phyloP scores from a whole-genome alignment of 495 filamentous ascomycete genomes.

The Talaromyces adpressus region DNA sequence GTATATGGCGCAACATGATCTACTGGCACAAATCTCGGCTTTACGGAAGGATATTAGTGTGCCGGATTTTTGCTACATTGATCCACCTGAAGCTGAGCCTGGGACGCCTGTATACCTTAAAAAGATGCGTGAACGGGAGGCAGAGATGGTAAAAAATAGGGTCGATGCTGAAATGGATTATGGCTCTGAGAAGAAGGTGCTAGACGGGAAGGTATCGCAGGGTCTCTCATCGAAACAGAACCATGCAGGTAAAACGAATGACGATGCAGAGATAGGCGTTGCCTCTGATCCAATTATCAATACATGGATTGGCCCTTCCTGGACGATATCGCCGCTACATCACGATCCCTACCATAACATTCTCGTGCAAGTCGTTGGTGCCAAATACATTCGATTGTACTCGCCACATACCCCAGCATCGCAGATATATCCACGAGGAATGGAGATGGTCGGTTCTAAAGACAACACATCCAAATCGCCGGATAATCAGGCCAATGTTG shows the following conservation, averaged over 20 bases:
- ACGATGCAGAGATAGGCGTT: conserved; percentile 6
- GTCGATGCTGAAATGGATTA: background rate
- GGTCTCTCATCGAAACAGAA: conserved; percentile 6
- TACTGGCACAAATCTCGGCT: conserved; percentile 75
- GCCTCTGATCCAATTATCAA: conserved; percentile 50
- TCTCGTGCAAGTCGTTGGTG: conserved; percentile 80
- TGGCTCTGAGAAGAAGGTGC: background rate
- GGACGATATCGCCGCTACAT: conserved; percentile 87
- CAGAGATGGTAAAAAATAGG: conserved; percentile 9
- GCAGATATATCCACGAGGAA: conserved; percentile 58
- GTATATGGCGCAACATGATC: conserved; percentile 88
- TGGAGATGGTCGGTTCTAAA: conserved; percentile 47
- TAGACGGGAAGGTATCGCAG: background rate
- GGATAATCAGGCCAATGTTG: background rate
- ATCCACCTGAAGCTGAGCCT: conserved; percentile 40
- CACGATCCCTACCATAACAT: conserved; percentile 94
- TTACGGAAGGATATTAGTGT: conserved; percentile 69
- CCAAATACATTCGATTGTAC: conserved; percentile 88
- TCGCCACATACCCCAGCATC: conserved; percentile 51
- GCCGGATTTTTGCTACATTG: conserved; percentile 81
- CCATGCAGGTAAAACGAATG: conserved; percentile 9
- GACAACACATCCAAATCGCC: background rate
- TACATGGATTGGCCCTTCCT: conserved; percentile 85
- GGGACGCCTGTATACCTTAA: conserved; percentile 43
- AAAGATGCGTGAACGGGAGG: conserved; percentile 28